Conservation (phyloP, 2,329 filamentous ascomycete species). For the Aspergillus texensis region DNA sequence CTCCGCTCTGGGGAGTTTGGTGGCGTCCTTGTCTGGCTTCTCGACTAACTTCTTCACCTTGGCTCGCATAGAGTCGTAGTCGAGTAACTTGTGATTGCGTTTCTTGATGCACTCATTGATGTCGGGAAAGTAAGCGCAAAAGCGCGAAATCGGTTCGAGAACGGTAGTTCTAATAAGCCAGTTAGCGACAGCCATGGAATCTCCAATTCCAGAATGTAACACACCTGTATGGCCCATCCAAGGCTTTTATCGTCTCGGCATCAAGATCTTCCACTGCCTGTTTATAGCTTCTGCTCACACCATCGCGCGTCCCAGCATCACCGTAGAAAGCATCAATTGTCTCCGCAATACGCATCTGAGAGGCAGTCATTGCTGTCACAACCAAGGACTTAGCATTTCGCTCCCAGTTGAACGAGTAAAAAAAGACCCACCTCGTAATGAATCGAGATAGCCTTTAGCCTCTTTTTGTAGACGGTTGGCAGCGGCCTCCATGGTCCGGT, state of each 20-base stretch:
- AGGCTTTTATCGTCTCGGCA: slow-evolving; percentile 95
- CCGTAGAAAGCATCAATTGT: slow-evolving; percentile 99
- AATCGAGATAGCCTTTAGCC: slow-evolving; percentile 96
- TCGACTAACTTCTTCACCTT: slow-evolving; percentile 97
- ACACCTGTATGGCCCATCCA: slow-evolving; percentile 91
- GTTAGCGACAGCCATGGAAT: background rate
- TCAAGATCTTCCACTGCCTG: slow-evolving; percentile 97
- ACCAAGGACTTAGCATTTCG: slow-evolving; percentile 11
- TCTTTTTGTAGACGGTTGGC: slow-evolving; percentile 93
- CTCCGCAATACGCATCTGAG: slow-evolving; percentile 71
- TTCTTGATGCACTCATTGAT: slow-evolving; percentile 99
- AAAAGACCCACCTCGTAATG: slow-evolving; percentile 71
- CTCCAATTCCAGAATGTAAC: slow-evolving; percentile 12
- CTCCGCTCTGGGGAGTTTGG: slow-evolving; percentile 92
- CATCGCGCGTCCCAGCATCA: slow-evolving; percentile 90
- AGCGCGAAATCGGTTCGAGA: slow-evolving; percentile 90
- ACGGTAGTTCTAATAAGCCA: slow-evolving; percentile 72
- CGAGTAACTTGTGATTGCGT: slow-evolving; percentile 95
- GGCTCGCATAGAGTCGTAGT: slow-evolving; percentile 93
- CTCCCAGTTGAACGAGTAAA: background rate
- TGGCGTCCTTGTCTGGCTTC: slow-evolving; percentile 98
- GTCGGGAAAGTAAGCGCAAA: slow-evolving; percentile 98
- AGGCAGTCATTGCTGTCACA: slow-evolving; percentile 89
- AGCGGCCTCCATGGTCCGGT: slow-evolving; percentile 95
- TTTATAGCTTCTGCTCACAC: slow-evolving; percentile 95